Percentiles rank a stretch among this genome's conserved stretches.
phyloP scores from a whole-genome alignment of 1,284 basidiomycete genomes.

The Uromyces viciae-fabae region DNA sequence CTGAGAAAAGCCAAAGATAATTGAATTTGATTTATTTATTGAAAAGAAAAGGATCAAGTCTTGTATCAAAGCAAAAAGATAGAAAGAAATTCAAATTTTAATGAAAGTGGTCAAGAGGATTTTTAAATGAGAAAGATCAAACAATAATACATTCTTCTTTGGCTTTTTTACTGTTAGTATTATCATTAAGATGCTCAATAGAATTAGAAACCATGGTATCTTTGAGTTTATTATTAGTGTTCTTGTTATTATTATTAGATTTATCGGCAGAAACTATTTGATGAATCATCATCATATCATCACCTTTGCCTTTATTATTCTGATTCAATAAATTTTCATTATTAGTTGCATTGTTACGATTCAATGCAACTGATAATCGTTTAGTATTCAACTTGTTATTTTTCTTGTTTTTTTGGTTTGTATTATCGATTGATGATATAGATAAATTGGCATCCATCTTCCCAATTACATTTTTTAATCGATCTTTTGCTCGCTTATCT shows the following conservation, averaged over 20 bases:
- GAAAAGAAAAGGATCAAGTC: too few relatives aligned
- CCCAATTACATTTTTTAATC: conserved; percentile 63
- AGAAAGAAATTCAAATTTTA: background rate
- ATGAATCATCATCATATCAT: background rate
- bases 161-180: conserved; percentile 15
- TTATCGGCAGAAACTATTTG: background rate
- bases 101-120: background rate
- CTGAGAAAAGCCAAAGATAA: background rate
- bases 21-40: too few relatives aligned
- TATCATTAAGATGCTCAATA: background rate
- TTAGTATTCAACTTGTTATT: too few relatives aligned
- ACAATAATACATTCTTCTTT: conserved; percentile 43
- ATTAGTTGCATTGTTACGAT: background rate
- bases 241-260: background rate
- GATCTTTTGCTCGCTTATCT: conserved; percentile 85
- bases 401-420: background rate
- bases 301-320: background rate
- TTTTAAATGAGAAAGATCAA: conserved; percentile 4
- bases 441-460: too few relatives aligned
- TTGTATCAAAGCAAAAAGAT: too few relatives aligned
- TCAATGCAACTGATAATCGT: background rate
- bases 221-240: background rate
- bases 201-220: background rate
- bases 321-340: background rate
- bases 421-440: too few relatives aligned